Evolutionary conservation across 768 basidiomycete genomes (phyloP), one percentile per base, ranked within the genome.

Genomic region (Gelatoporia subvermispora): DNA sequence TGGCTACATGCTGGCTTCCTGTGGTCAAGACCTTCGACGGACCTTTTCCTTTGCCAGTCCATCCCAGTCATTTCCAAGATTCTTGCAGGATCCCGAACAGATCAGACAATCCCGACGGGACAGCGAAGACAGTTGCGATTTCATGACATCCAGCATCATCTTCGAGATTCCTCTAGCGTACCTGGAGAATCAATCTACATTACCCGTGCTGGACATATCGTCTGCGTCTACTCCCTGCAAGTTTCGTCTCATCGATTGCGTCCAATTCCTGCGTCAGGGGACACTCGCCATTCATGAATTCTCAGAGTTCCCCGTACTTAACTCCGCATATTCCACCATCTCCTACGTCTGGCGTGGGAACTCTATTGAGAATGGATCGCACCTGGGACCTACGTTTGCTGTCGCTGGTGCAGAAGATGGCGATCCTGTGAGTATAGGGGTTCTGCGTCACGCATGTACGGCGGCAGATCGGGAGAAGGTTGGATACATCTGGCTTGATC

Each of bases 271-370:
- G 10, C 35, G 43, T 8, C 35, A 44, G 4, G 28, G 35, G 2
- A 17, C 22, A 13, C 36, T 54, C 8, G 37, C 40, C 9, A 35
- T 54, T 41, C 10, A 35, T 36, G 53, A 54, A 35, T 54, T 47
- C 28, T 7, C 45, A 5, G 39, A 45, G 16, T 43, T 54, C 28
- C 53, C 53, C 35, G 35, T 35, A 28, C 7, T 22, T 8, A 16
- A 45, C 28, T 31, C 7, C 13, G 28, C 28, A 17, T 54, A 50
- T 40, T 11, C 53, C 15, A 41, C 53, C 24, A 47, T 54, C 21
- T 54, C 48, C 15, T 54, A 54, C 37, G 43, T 48, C 16, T 54
- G 53, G 53, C 45, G 45, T 18, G 53, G 53, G 1, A 43, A 31
- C n/a, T 16, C 20, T 43, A 13, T 31, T 31, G 28, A 31, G 7